phyloP scores from a whole-genome alignment of 805 yeast genomes.

The Spathaspora arborariae region DNA sequence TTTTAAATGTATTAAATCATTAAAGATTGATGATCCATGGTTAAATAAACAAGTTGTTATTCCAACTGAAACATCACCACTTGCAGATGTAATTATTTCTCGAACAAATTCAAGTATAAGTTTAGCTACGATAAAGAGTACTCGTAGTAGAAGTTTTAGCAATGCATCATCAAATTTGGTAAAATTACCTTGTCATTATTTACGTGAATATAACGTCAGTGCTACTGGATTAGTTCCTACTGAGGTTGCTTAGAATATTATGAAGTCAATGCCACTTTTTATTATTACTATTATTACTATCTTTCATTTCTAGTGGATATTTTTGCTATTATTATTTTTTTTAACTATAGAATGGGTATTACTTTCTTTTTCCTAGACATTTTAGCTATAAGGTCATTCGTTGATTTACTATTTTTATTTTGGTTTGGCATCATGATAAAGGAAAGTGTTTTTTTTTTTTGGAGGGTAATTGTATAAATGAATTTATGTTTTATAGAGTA shows the following conservation, averaged over 20 bases:
- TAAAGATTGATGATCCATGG: slow-evolving; percentile 53
- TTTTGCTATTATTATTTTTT: neutral
- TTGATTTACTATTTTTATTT: neutral
- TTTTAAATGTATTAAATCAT: slow-evolving; percentile 53
- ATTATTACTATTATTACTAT: no score
- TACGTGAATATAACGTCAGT: slow-evolving; percentile 34
- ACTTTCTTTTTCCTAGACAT: neutral
- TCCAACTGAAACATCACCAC: slow-evolving; percentile 20
- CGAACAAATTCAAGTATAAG: neutral
- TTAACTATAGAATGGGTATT: neutral
- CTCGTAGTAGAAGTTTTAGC: neutral
- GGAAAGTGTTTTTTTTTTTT: neutral
- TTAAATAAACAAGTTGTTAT: slow-evolving; percentile 43
- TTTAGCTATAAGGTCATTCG: neutral
- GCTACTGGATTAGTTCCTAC: slow-evolving; percentile 33
- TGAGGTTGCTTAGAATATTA: neutral
- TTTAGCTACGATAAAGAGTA: neutral
- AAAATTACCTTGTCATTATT: slow-evolving; percentile 27
- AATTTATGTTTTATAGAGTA: neutral
- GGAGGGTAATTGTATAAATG: neutral
- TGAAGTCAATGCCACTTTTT: neutral
- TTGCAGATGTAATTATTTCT: neutral
- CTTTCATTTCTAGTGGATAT: neutral
- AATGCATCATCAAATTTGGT: slow-evolving; percentile 7
- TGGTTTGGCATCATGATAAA: neutral